Conservation (phyloP, 495 filamentous ascomycete species). For the Hypoxylon lienhwacheense region DNA sequence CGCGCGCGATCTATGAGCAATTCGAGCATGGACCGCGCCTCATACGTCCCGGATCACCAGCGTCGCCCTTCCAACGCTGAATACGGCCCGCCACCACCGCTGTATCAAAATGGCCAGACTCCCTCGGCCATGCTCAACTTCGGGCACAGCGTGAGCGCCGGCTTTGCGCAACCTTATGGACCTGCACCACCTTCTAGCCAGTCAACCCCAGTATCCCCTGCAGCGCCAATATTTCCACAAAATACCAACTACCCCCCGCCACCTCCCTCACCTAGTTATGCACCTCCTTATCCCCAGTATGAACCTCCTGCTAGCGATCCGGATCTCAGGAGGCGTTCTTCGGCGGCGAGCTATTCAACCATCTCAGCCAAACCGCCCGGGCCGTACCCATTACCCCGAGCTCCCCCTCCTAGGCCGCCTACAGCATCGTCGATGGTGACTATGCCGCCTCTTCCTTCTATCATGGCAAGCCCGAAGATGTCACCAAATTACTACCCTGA, state of each 20-base stretch:
- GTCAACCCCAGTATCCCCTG: slow-evolving; percentile 38
- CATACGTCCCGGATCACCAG: slow-evolving; percentile 50
- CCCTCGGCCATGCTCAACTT: slow-evolving; percentile 41
- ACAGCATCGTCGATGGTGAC: slow-evolving; percentile 25
- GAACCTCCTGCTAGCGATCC: slow-evolving; percentile 30
- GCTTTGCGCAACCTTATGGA: slow-evolving; percentile 37
- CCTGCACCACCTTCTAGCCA: slow-evolving; percentile 30
- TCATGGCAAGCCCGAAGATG: slow-evolving; percentile 31
- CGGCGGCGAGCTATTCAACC: slow-evolving; percentile 31
- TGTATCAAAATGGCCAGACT: slow-evolving; percentile 45
- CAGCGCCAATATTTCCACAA: slow-evolving; percentile 33
- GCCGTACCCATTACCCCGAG: slow-evolving; percentile 21
- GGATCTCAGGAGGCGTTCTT: slow-evolving; percentile 30
- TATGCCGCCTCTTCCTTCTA: slow-evolving; percentile 28
- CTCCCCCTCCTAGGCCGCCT: slow-evolving; percentile 20
- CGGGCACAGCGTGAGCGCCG: slow-evolving; percentile 27
- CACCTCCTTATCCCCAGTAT: slow-evolving; percentile 31
- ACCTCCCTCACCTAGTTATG: slow-evolving; percentile 33
- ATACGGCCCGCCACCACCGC: slow-evolving; percentile 50
- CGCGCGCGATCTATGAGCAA: slow-evolving; percentile 77
- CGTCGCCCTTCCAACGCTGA: slow-evolving; percentile 61
- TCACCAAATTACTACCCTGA: slow-evolving; percentile 19
- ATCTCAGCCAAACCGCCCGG: slow-evolving; percentile 30
- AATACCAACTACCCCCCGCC: slow-evolving; percentile 26
- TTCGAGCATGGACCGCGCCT: slow-evolving; percentile 58